A percentile compares a stretch with the other conserved stretches of the same genome.
Conservation (phyloP, 2,329 filamentous ascomycete species). For the Juglanconis juglandina region DNA sequence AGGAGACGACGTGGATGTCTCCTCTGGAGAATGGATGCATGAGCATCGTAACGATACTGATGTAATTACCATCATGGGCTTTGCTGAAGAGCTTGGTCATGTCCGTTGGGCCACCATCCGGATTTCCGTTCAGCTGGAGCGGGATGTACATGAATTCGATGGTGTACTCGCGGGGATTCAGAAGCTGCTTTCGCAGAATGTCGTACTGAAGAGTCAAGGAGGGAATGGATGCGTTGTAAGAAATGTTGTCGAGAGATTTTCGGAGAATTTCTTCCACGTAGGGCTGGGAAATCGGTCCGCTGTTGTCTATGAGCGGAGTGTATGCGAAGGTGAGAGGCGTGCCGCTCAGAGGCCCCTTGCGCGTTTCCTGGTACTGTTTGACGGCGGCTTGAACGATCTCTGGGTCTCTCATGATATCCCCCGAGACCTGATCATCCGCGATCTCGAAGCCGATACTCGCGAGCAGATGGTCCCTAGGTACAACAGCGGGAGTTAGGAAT, state of each 20-base stretch:
- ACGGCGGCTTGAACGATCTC: slow-evolving; percentile 15
- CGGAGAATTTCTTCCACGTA: background rate
- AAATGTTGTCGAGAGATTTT: background rate
- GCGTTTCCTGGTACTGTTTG: slow-evolving; percentile 28
- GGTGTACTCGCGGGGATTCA: background rate
- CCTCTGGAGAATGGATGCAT: slow-evolving; percentile 56
- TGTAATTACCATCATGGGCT: slow-evolving; percentile 40
- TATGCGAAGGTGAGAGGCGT: background rate
- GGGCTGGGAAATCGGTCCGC: background rate
- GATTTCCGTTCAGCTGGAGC: background rate
- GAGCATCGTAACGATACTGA: slow-evolving; percentile 51
- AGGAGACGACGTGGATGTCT: slow-evolving; percentile 47
- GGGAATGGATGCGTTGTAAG: background rate
- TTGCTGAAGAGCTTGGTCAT: slow-evolving; percentile 23
- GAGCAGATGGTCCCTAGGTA: background rate
- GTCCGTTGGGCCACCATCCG: slow-evolving; percentile 10
- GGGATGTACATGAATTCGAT: background rate
- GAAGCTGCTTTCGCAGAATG: background rate
- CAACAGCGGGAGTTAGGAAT: background rate
- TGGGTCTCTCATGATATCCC: slow-evolving; percentile 15
- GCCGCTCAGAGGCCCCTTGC: slow-evolving; percentile 22
- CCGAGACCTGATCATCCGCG: slow-evolving; percentile 28
- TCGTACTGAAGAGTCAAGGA: background rate
- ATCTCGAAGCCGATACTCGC: slow-evolving; percentile 27
- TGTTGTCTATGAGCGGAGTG: background rate